Base-by-base conservation (phyloP, 192 early-diverging fungal genomes). In the Coemansia sp. region DNA sequence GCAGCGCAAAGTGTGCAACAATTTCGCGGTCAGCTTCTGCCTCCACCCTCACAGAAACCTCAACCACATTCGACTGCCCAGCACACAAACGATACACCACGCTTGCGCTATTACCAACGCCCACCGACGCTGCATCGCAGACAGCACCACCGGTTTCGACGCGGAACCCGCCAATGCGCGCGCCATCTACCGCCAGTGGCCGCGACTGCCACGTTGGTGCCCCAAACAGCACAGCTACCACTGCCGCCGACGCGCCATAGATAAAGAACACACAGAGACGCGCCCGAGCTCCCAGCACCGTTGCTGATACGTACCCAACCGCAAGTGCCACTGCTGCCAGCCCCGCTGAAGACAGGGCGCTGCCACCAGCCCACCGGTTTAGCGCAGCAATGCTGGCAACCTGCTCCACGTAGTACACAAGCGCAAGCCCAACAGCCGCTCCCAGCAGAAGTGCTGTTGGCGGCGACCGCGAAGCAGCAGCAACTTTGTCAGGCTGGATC, bases 1-100 rank as follows among this genome's bases (percentile, higher is more conserved):
- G 43, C 9, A 67, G n/a, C 46, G 22, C 43, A 45, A 76, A 68
- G 19, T 70, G 79, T 12, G 60, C 71, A 11, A 82, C 71, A 0
- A 82, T 54, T 42, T 82, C 79, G 58, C 79, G 74, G 71, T 82
- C 61, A 6, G 20, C 43, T 14, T 44, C 71, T 2, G 75, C 61
- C 13, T 14, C 38, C 37, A 71, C 38, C 5, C 9, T 9, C 7
- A 69, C 42, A 1, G 57, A 40, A 12, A 73, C 63, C 11, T 74
- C 70, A 37, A 82, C 22, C 25, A 71, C 44, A 5, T 63, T 22
- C 39, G 70, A 41, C 12, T 40, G 25, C 55, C 76, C 79, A 0
- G 65, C 68, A 42, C 79, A 82, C 62, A 82, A 32, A 5, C 53
- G 25, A 46, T 66, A 77, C 44, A 61, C 61, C 14, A 77, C 61